These are phyloP conservation scores for Scutellaria galericulata DNA, from an alignment of 257 asterid species.

Conservation along the genomic window DNA sequence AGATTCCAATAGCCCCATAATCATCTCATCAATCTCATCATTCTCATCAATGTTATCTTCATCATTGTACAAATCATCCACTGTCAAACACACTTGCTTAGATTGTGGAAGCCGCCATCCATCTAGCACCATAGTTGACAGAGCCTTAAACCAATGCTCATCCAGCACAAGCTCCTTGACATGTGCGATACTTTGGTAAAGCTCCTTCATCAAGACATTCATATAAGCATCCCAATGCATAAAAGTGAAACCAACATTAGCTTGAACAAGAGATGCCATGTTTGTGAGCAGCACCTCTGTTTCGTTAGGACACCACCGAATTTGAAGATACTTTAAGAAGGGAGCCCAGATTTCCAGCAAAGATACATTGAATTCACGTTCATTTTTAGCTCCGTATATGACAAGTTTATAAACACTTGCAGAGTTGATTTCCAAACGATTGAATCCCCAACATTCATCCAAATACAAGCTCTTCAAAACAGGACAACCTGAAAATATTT, in stretches of 20 bases:
- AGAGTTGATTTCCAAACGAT: neutral
- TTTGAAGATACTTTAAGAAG: neutral
- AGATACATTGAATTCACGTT: neutral
- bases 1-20: slow-evolving; percentile 26
- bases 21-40: slow-evolving; percentile 18
- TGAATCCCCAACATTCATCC: neutral
- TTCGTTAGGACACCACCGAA: neutral
- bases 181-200: neutral
- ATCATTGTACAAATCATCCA: neutral
- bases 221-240: no score
- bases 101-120: slow-evolving; percentile 27
- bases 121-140: neutral
- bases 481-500: slow-evolving; percentile 26
- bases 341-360: slow-evolving; percentile 30
- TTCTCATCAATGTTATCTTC: neutral
- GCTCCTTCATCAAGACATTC: neutral
- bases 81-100: neutral
- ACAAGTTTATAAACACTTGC: neutral
- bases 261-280: slow-evolving; percentile 5
- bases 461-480: neutral
- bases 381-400: no score
- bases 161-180: no score
- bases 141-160: neutral
- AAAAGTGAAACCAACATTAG: neutral
- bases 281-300: neutral